Percentiles rank a stretch among this genome's conserved stretches.
Conservation (phyloP, 2,329 filamentous ascomycete species). For the Alternaria gaisen region DNA sequence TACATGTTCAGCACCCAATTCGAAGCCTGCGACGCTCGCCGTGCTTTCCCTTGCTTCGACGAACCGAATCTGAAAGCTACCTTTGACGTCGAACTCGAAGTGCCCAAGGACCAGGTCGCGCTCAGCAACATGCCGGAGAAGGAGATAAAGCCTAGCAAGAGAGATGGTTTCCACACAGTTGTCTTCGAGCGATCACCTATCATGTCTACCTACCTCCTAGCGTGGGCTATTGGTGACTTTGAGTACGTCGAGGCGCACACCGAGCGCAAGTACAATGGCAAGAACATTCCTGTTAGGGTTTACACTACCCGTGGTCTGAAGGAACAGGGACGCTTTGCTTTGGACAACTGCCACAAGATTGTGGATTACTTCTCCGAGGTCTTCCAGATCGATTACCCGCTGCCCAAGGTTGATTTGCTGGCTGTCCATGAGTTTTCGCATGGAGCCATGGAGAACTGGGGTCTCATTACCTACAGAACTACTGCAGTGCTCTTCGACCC, state of each 20-base stretch:
- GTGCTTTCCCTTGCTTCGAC: conserved; percentile 97
- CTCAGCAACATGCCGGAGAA: conserved; percentile 97
- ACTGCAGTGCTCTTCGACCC: conserved; percentile 97
- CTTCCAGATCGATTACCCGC: conserved; percentile 85
- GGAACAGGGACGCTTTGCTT: conserved; percentile 86
- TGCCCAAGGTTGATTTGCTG: conserved; percentile 95
- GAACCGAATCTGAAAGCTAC: conserved; percentile 97
- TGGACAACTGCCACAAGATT: conserved; percentile 90
- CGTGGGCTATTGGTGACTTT: conserved; percentile 96
- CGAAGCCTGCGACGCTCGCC: conserved; percentile 92
- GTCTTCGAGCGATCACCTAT: conserved; percentile 89
- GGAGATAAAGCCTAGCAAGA: conserved; percentile 75
- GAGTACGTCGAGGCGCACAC: conserved; percentile 95
- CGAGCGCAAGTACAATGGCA: conserved; percentile 87
- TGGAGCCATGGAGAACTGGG: conserved; percentile 99
- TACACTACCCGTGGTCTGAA: conserved; percentile 96
- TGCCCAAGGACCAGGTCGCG: conserved; percentile 86
- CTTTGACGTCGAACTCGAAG: conserved; percentile 92
- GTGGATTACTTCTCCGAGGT: conserved; percentile 97
- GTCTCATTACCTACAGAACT: conserved; percentile 90
- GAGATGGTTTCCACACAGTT: conserved; percentile 76
- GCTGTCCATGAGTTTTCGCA: conserved; percentile 90
- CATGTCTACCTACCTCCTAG: conserved; percentile 96
- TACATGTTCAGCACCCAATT: conserved; percentile 93
- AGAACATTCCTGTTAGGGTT: conserved; percentile 89